Evolutionary conservation across 1,139 yeast genomes (phyloP).

Genomic region (Wickerhamiella pararugosa): DNA sequence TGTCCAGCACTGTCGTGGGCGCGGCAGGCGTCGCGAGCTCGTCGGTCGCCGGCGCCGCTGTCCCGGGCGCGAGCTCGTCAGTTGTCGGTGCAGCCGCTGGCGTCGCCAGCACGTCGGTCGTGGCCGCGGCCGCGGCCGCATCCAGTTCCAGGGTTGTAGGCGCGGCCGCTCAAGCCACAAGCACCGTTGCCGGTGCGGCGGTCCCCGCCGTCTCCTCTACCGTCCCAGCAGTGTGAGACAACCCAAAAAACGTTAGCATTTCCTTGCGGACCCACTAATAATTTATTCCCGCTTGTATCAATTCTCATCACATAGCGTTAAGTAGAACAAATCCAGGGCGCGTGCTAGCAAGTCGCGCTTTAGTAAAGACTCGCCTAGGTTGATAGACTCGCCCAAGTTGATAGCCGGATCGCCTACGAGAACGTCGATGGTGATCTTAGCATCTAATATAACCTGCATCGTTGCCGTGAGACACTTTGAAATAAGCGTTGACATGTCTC

Average conservation of each 20-base stretch:
- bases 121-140: constrained; percentile 3
- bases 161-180: constrained; percentile 8
- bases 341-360: background rate
- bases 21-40: constrained; percentile 7
- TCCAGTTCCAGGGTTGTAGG: constrained; percentile 2
- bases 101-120: constrained; percentile 5
- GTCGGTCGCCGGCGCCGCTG: constrained; percentile 4
- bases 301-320: background rate
- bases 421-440: no score
- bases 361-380: no score
- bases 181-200: constrained; percentile 5
- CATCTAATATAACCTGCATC: no score
- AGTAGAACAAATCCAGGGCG: background rate
- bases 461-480: no score
- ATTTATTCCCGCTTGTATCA: background rate
- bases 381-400: no score
- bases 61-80: constrained; percentile 5
- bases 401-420: no score
- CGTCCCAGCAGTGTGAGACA: background rate
- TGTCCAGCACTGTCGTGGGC: constrained; percentile 5
- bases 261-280: background rate
- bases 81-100: constrained; percentile 7
- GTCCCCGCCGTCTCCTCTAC: constrained; percentile 3
- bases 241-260: background rate
- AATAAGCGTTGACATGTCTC: no score